These are phyloP conservation scores for Ogataea methylovora DNA, from an alignment of 805 yeast genomes.

Conservation along the genomic window DNA sequence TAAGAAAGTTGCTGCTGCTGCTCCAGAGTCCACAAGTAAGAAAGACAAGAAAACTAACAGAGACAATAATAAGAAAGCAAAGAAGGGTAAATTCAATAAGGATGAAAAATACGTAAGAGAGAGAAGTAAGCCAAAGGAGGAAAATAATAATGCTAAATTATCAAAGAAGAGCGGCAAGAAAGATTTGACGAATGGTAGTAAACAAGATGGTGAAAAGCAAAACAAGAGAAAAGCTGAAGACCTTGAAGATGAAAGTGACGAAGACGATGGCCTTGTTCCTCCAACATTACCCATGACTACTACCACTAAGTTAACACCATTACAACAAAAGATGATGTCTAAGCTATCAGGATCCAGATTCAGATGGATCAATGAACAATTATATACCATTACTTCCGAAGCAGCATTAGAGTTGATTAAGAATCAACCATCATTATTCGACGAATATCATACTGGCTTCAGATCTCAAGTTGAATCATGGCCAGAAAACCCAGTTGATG, in stretches of 20 bases:
- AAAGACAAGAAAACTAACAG: conserved; percentile 5
- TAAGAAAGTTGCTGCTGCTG: conserved; percentile 42
- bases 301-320: conserved; percentile 54
- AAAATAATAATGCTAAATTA: conserved; percentile 6
- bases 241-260: background rate
- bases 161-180: conserved; percentile 3
- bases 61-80: conserved; percentile 7
- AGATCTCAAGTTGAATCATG: conserved; percentile 90
- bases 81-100: conserved; percentile 1
- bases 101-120: conserved; percentile 12
- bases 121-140: conserved; percentile 7
- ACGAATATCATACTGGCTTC: conserved; percentile 94
- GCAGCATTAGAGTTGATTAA: conserved; percentile 66
- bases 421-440: conserved; percentile 82
- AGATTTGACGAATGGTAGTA: conserved; percentile 5
- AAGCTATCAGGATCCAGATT: conserved; percentile 92
- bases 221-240: background rate
- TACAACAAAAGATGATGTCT: conserved; percentile 93
- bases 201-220: background rate
- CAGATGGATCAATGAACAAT: conserved; percentile 96
- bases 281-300: conserved; percentile 1
- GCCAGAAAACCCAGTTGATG: conserved; percentile 99
- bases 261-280: background rate
- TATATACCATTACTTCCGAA: conserved; percentile 80
- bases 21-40: conserved; percentile 16